Conservation (phyloP, 2,329 filamentous ascomycete species). For the Malbranchea cinnamomea region DNA sequence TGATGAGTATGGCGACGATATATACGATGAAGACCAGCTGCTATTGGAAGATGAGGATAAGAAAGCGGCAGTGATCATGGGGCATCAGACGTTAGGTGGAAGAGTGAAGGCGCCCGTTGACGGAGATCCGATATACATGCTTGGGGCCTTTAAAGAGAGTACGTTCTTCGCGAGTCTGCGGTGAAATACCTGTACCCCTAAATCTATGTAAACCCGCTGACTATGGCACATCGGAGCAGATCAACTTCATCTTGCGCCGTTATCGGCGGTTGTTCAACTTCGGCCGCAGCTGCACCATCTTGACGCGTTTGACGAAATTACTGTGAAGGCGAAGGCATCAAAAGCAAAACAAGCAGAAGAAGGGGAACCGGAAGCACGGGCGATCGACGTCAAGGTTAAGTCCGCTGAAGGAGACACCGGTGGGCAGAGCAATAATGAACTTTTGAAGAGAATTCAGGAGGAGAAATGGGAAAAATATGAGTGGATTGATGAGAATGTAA, state of each 20-base stretch:
- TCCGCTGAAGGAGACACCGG: constrained; percentile 50
- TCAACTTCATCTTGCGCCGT: constrained; percentile 71
- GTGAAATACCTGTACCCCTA: constrained; percentile 1
- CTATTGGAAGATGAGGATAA: constrained; percentile 11
- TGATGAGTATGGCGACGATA: constrained; percentile 14
- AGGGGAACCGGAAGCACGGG: constrained; percentile 45
- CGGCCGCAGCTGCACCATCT: constrained; percentile 87
- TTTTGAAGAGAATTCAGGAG: constrained; percentile 62
- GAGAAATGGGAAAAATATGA: constrained; percentile 68
- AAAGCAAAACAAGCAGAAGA: constrained; percentile 28
- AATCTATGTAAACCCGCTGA: constrained; percentile 6
- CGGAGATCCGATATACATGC: constrained; percentile 65
- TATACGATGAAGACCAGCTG: constrained; percentile 9
- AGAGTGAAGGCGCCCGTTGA: constrained; percentile 55
- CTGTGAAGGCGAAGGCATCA: constrained; percentile 18
- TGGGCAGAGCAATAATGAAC: constrained; percentile 56
- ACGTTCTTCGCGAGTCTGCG: constrained; percentile 20
- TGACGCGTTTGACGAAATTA: constrained; percentile 63
- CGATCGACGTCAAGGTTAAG: constrained; percentile 80
- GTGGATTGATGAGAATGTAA: constrained; percentile 52
- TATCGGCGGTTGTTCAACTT: constrained; percentile 72
- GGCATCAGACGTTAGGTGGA: constrained; percentile 72
- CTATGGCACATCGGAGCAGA: constrained; percentile 34
- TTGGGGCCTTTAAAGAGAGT: constrained; percentile 81
- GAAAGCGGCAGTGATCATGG: constrained; percentile 41